Evolutionary conservation across 192 early-diverging fungal genomes (phyloP).

Genomic region (Mortierella alpina): DNA sequence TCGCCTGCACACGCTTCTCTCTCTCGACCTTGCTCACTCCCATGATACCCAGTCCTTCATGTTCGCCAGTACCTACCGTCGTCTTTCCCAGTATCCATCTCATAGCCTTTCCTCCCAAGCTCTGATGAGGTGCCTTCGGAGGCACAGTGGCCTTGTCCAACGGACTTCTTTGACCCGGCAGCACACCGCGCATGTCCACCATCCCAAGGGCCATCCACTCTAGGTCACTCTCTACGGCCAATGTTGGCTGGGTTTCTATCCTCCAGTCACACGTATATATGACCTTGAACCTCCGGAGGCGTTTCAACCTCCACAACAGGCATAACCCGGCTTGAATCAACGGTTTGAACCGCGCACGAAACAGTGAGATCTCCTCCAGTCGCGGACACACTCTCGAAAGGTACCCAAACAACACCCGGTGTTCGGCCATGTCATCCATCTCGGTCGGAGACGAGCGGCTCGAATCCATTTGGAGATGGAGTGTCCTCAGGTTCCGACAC

Average conservation of each 20-base stretch:
- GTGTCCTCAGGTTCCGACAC: constrained; percentile 7
- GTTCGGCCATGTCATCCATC: not conserved
- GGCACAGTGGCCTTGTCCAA: not conserved
- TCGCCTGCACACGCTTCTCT: not conserved
- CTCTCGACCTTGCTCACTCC: constrained; percentile 8
- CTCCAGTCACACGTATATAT: not conserved
- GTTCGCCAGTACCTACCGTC: not conserved
- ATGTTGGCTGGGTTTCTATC: not conserved
- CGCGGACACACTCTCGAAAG: constrained; percentile 15
- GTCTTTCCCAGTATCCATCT: not conserved
- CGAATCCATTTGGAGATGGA: not conserved
- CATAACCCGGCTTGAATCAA: not conserved
- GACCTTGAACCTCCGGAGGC: not conserved
- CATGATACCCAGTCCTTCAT: not conserved
- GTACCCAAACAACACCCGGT: constrained; percentile 12
- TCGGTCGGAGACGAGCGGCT: not conserved
- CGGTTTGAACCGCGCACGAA: not conserved
- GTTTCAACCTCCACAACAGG: constrained; percentile 1
- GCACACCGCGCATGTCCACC: not conserved
- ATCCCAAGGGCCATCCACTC: constrained; percentile 14
- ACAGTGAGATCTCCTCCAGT: constrained; percentile 2
- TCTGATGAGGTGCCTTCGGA: not conserved
- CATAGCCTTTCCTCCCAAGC: not conserved
- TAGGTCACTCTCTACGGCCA: not conserved
- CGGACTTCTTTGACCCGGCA: not conserved